phyloP scores from a whole-genome alignment of 345 rosid genomes.

The Limnanthes douglasii region DNA sequence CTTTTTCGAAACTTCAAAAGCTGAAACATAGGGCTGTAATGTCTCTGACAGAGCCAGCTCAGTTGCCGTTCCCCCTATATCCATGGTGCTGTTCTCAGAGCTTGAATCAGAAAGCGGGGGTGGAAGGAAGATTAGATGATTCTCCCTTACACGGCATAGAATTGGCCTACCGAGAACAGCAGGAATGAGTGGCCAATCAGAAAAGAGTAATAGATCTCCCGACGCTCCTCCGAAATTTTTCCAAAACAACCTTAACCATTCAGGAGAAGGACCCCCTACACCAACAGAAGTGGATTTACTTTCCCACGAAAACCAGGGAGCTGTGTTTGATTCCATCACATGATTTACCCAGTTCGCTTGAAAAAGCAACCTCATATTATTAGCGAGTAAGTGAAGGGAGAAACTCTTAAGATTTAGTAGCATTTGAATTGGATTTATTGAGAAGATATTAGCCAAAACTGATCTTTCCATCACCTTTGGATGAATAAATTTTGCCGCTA shows the following conservation, averaged over 20 bases:
- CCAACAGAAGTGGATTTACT: conserved; percentile 36
- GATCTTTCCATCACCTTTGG: conserved; percentile 64
- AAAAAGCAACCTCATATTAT: conserved; percentile 63
- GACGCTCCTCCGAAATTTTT: conserved; percentile 47
- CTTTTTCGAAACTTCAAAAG: conserved; percentile 31
- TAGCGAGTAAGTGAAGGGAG: conserved; percentile 55
- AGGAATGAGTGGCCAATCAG: conserved; percentile 94
- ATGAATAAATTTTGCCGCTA: conserved; percentile 67
- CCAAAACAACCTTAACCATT: conserved; percentile 87
- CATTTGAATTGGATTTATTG: conserved; percentile 30
- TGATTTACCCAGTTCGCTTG: conserved; percentile 66
- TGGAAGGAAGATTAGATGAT: conserved; percentile 62
- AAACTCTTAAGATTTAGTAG: conserved; percentile 47
- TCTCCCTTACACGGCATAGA: conserved; percentile 70
- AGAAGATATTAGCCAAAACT: conserved; percentile 44
- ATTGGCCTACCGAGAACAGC: conserved; percentile 85
- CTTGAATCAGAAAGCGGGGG: conserved; percentile 26
- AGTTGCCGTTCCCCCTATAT: conserved; percentile 17
- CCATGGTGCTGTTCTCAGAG: conserved; percentile 15
- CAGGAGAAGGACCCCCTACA: conserved; percentile 74
- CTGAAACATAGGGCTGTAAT: conserved; percentile 30
- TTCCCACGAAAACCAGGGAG: conserved; percentile 95
- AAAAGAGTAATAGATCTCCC: conserved; percentile 53
- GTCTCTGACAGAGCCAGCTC: conserved; percentile 24
- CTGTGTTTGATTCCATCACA: conserved; percentile 40